phyloP scores from a whole-genome alignment of 305 asterid genomes.

The Coffea humblotiana region DNA sequence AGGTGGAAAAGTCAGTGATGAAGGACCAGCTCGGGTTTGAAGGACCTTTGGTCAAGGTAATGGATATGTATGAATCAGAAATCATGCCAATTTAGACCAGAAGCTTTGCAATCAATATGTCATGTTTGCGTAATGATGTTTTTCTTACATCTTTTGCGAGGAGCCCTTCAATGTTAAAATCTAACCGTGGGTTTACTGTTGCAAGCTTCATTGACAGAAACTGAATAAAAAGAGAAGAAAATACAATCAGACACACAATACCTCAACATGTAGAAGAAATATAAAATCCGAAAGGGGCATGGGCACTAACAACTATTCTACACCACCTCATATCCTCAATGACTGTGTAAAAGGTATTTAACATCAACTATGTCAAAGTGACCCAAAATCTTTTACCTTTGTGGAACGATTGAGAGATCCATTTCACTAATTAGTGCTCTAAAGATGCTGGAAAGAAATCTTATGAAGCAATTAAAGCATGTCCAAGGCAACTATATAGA shows the following conservation, averaged over 20 bases:
- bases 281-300: neutral
- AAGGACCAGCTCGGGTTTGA: conserved; percentile 55
- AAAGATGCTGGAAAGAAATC: neutral
- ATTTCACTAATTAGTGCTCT: neutral
- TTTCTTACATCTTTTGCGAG: conserved; percentile 76
- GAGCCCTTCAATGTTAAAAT: conserved; percentile 68
- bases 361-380: neutral
- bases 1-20: conserved; percentile 53
- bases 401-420: neutral
- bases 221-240: conserved; percentile 41
- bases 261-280: neutral
- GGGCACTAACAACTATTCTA: neutral
- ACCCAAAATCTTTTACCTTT: neutral
- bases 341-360: neutral
- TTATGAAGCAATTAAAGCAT: neutral
- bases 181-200: conserved; percentile 74
- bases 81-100: neutral
- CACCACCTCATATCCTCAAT: neutral
- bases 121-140: neutral
- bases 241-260: conserved; percentile 1
- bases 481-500: neutral
- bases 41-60: conserved; percentile 45
- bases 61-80: neutral
- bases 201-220: conserved; percentile 98
- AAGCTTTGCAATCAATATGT: neutral